Evolutionary conservation across 306 rosid species (phyloP).

Genomic region (Ormosia emarginata): DNA sequence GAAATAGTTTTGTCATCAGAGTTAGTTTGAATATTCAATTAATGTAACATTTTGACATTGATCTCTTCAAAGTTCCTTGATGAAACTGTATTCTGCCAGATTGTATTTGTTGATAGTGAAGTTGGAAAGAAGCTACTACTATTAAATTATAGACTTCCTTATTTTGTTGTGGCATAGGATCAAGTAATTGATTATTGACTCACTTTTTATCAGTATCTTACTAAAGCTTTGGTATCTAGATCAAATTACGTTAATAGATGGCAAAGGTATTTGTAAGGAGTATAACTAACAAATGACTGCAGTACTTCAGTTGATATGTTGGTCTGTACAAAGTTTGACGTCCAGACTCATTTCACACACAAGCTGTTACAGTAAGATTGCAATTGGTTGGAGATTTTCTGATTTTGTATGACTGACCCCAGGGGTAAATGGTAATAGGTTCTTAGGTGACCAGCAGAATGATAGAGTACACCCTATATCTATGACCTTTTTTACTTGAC

Average conservation of each 20-base stretch:
- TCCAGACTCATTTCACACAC: neutral
- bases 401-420: neutral
- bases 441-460: neutral
- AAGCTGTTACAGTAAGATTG: neutral
- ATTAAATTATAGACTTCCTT: neutral
- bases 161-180: neutral
- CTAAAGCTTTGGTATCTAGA: neutral
- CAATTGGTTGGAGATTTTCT: neutral
- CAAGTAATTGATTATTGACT: neutral
- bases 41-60: neutral
- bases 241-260: neutral
- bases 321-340: neutral
- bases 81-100: neutral
- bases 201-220: neutral
- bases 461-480: neutral
- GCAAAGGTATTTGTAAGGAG: neutral
- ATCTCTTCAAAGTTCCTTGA: neutral
- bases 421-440: neutral
- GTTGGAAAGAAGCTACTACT: neutral
- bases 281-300: neutral
- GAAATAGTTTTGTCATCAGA: neutral
- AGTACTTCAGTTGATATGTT: neutral
- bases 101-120: neutral
- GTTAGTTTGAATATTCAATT: neutral
- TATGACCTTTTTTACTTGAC: neutral